These are phyloP conservation scores for Mimosa bimucronata DNA, from an alignment of 306 rosid species.

Conservation along the genomic window DNA sequence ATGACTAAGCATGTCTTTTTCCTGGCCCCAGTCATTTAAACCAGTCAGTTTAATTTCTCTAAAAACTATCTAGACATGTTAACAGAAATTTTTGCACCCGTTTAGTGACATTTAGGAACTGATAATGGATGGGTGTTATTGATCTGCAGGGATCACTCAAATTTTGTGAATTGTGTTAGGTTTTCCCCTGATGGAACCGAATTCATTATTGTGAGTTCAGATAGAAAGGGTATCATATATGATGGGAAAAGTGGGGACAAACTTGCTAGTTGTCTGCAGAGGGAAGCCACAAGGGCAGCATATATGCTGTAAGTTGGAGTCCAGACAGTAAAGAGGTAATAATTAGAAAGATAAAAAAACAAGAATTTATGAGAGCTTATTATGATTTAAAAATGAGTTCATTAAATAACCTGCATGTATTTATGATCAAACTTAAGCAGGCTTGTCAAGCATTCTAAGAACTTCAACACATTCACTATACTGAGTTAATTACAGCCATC, in stretches of 20 bases:
- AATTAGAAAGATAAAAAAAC: background rate
- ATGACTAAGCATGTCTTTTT: background rate
- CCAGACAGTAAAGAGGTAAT: constrained; percentile 88
- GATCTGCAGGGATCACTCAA: constrained; percentile 91
- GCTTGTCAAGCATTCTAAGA: too few relatives aligned
- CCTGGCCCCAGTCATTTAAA: background rate
- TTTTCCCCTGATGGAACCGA: constrained; percentile 95
- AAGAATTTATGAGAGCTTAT: background rate
- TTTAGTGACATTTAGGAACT: background rate
- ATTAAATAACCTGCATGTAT: too few relatives aligned
- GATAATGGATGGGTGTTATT: background rate
- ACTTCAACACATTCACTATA: too few relatives aligned
- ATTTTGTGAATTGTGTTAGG: constrained; percentile 85
- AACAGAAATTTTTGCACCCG: background rate
- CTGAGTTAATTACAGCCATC: constrained; percentile 2
- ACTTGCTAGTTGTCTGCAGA: constrained; percentile 78
- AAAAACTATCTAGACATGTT: background rate
- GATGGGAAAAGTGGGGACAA: constrained; percentile 84
- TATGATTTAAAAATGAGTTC: background rate
- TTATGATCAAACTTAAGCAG: too few relatives aligned
- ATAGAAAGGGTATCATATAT: constrained; percentile 76
- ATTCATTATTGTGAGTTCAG: constrained; percentile 90
- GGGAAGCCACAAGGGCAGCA: constrained; percentile 92
- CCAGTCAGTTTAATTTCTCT: background rate
- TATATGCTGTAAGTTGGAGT: constrained; percentile 96